These are phyloP conservation scores for Vanderwaltozyma tropicalis DNA, from an alignment of 805 yeast species.

Conservation along the genomic window DNA sequence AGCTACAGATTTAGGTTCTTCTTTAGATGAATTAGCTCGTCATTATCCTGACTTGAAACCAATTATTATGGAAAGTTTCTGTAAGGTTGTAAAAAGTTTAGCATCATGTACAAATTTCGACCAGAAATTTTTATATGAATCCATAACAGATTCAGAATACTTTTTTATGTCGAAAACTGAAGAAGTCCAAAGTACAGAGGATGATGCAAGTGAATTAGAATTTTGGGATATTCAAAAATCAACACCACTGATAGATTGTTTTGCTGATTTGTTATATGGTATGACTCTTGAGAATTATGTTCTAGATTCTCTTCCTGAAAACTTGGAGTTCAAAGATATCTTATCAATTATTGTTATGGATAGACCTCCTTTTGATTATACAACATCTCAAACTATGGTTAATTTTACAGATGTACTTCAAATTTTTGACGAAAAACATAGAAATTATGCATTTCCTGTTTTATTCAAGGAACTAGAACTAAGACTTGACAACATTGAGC, in stretches of 20 bases:
- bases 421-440: constrained; percentile 45
- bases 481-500: constrained; percentile 23
- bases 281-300: constrained; percentile 43
- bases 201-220: constrained; percentile 31
- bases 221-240: constrained; percentile 45
- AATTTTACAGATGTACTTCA: constrained; percentile 46
- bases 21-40: constrained; percentile 71
- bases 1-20: constrained; percentile 48
- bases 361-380: constrained; percentile 53
- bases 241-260: constrained; percentile 40
- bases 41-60: constrained; percentile 72
- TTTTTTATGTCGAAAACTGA: constrained; percentile 37
- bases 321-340: constrained; percentile 36
- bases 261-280: constrained; percentile 38
- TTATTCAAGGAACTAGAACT: constrained; percentile 28
- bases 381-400: constrained; percentile 42
- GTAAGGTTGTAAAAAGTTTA: constrained; percentile 34
- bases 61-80: constrained; percentile 40
- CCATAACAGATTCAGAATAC: constrained; percentile 27
- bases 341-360: constrained; percentile 38
- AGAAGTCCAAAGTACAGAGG: constrained; percentile 33
- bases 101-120: constrained; percentile 33
- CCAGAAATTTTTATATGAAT: constrained; percentile 36
- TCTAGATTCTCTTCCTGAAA: constrained; percentile 33
- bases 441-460: constrained; percentile 35